Evolutionary conservation across 2,329 filamentous ascomycete genomes (phyloP).

Genomic region (Saccharata proteae): DNA sequence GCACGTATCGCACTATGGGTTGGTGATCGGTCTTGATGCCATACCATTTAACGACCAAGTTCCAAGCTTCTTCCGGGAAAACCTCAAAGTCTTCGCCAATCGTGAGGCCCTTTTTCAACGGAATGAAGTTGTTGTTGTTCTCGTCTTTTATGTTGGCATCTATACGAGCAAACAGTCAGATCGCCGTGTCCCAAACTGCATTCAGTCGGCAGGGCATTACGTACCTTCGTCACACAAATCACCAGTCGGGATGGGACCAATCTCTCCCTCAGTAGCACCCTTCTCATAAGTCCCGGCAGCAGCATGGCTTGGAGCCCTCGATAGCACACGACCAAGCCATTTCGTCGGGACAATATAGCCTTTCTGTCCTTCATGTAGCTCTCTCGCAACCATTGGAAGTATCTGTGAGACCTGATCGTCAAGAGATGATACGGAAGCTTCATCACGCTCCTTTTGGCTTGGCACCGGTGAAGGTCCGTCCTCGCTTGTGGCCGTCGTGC

Average conservation of each 20-base stretch:
- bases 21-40: slow-evolving; percentile 57
- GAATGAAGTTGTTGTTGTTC: slow-evolving; percentile 48
- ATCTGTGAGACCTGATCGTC: slow-evolving; percentile 68
- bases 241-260: slow-evolving; percentile 72
- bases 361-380: slow-evolving; percentile 56
- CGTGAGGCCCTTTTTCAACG: slow-evolving; percentile 54
- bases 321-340: slow-evolving; percentile 66
- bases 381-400: slow-evolving; percentile 43
- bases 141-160: slow-evolving; percentile 21
- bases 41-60: slow-evolving; percentile 71
- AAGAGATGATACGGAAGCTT: slow-evolving; percentile 10
- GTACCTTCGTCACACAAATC: slow-evolving; percentile 14
- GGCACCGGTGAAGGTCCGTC: slow-evolving; percentile 6
- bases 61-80: slow-evolving; percentile 70
- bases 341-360: slow-evolving; percentile 66
- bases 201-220: neutral
- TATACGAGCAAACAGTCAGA: slow-evolving; percentile 10
- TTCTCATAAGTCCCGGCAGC: slow-evolving; percentile 43
- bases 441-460: slow-evolving; percentile 1
- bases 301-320: slow-evolving; percentile 37
- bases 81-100: slow-evolving; percentile 62
- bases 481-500: slow-evolving; percentile 8
- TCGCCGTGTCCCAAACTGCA: neutral
- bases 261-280: slow-evolving; percentile 46
- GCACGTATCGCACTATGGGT: slow-evolving; percentile 62